These are phyloP conservation scores for Aspergillus pseudonomiae DNA, from an alignment of 2,329 filamentous ascomycete genomes.

Conservation along the genomic window DNA sequence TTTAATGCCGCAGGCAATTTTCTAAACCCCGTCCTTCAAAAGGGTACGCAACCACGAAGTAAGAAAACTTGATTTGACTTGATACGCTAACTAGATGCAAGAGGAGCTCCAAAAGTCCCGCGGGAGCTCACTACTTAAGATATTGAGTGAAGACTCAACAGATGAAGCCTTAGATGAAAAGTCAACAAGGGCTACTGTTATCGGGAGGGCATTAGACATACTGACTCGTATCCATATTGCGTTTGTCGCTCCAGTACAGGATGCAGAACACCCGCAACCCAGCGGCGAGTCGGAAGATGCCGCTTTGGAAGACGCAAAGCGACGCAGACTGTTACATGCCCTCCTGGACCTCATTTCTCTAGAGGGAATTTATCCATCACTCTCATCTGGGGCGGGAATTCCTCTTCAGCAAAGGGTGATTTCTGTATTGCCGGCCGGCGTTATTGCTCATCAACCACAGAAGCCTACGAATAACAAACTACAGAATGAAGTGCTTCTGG, in stretches of 20 bases:
- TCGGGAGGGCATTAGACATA: conserved; percentile 38
- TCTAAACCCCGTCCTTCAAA: conserved; percentile 42
- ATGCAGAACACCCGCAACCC: conserved; percentile 8
- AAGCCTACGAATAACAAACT: conserved; percentile 21
- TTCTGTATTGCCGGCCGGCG: conserved; percentile 46
- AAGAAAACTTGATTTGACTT: conserved; percentile 4
- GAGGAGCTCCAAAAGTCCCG: conserved; percentile 42
- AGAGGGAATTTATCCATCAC: conserved; percentile 49
- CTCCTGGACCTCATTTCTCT: conserved; percentile 48
- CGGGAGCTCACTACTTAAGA: conserved; percentile 39
- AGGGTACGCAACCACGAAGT: conserved; percentile 39
- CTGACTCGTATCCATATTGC: conserved; percentile 39
- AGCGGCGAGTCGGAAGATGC: conserved; percentile 28
- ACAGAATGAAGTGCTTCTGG: conserved; percentile 35
- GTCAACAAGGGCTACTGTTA: conserved; percentile 31
- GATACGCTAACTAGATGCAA: conserved; percentile 36
- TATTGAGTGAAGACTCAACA: conserved; percentile 27
- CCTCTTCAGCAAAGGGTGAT: conserved; percentile 48
- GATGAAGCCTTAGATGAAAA: conserved; percentile 18
- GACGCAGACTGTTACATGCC: conserved; percentile 43
- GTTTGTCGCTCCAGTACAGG: conserved; percentile 31
- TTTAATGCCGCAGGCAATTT: conserved; percentile 41
- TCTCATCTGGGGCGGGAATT: conserved; percentile 47
- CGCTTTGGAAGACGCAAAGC: conserved; percentile 45
- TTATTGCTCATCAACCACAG: conserved; percentile 42